A percentile compares a stretch with the other conserved stretches of the same genome.
Conservation (phyloP, 2,329 filamentous ascomycete genomes). For the Botrytis paeoniae region DNA sequence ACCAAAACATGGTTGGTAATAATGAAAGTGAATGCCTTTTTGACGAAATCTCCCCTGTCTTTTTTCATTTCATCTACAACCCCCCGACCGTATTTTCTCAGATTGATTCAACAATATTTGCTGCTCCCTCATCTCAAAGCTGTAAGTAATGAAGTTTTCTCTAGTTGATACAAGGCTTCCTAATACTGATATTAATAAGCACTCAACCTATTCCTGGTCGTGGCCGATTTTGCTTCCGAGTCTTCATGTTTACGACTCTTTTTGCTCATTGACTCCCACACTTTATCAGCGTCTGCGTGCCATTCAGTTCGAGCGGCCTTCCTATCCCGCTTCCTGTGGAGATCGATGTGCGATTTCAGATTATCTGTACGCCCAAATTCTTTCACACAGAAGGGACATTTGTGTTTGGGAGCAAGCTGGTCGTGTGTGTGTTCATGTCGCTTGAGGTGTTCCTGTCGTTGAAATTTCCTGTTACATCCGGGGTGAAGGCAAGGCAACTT, state of each 20-base stretch:
- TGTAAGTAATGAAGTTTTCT: neutral
- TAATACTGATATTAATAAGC: neutral
- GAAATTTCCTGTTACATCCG: conserved; percentile 46
- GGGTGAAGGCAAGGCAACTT: conserved; percentile 43
- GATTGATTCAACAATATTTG: neutral
- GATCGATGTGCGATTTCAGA: conserved; percentile 27
- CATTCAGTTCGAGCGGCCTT: conserved; percentile 23
- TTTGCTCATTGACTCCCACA: neutral
- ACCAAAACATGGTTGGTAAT: neutral
- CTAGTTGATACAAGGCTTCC: neutral
- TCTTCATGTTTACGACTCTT: conserved; percentile 5
- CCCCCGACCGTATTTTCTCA: neutral
- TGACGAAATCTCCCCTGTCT: neutral
- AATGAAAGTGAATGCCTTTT: conserved; percentile 4
- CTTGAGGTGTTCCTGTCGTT: conserved; percentile 49
- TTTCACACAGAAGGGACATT: conserved; percentile 29
- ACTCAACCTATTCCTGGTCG: neutral
- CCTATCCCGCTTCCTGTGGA: conserved; percentile 23
- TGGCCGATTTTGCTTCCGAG: neutral
- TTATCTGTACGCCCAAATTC: conserved; percentile 32
- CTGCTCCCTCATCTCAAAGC: neutral
- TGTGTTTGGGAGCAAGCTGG: conserved; percentile 4
- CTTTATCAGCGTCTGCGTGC: conserved; percentile 13
- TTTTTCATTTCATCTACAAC: conserved; percentile 5
- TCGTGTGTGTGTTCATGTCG: conserved; percentile 46